Evolutionary conservation across 2,329 filamentous ascomycete genomes (phyloP).

Genomic region (Neurospora crassa): DNA sequence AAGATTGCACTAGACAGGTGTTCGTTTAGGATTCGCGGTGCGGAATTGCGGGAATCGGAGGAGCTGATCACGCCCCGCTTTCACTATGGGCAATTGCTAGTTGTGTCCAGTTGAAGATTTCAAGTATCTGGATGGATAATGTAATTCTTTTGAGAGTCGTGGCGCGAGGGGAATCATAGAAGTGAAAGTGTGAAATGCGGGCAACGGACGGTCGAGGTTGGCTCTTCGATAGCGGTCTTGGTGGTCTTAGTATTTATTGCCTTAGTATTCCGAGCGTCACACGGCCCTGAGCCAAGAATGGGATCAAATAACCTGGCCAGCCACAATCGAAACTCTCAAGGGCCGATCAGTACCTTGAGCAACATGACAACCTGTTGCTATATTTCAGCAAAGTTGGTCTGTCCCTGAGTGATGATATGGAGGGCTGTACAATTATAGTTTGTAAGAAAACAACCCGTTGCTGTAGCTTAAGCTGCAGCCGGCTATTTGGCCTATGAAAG

Average conservation of each 20-base stretch:
- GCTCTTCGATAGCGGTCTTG: not conserved
- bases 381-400: not conserved
- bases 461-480: not conserved
- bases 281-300: not conserved
- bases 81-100: not conserved
- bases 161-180: not conserved
- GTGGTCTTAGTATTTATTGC: not conserved
- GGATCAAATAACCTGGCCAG: not conserved
- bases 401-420: not conserved
- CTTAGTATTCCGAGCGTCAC: not conserved
- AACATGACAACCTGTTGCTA: not conserved
- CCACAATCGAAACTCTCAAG: not conserved
- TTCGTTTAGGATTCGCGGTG: not conserved
- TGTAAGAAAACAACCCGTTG: not conserved
- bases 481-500: not conserved
- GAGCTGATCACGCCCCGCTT: not conserved
- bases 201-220: not conserved
- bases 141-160: not conserved
- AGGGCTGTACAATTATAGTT: not conserved
- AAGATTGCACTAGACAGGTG: not conserved
- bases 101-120: not conserved
- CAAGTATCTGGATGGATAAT: not conserved
- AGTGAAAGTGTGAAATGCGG: not conserved
- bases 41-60: not conserved
- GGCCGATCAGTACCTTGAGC: not conserved